Percentiles rank a stretch among this genome's conserved stretches.
Evolutionary conservation across 371 early-diverging fungal genomes (phyloP).

Genomic region (Cladochytrium tenue): DNA sequence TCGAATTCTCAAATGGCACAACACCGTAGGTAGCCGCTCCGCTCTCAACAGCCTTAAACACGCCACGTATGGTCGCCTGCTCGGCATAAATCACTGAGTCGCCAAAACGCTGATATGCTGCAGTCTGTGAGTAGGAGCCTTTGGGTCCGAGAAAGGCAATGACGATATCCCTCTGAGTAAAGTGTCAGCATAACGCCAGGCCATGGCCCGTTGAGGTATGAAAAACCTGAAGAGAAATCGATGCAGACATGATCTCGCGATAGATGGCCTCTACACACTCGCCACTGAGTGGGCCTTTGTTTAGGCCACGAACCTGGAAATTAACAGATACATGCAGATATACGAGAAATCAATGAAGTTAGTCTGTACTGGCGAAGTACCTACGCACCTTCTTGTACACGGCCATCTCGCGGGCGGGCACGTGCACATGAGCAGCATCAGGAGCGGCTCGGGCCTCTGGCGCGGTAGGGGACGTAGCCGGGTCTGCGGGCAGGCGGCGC

Average conservation of each 20-base stretch:
- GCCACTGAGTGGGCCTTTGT: slow-evolving; percentile 77
- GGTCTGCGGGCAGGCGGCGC: too few relatives aligned
- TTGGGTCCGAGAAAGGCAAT: slow-evolving; percentile 90
- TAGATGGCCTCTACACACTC: slow-evolving; percentile 81
- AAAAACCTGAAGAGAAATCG: slow-evolving; percentile 64
- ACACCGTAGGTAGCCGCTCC: slow-evolving; percentile 84
- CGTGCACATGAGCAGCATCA: slow-evolving; percentile 45
- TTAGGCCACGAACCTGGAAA: slow-evolving; percentile 59
- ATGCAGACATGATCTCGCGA: slow-evolving; percentile 87
- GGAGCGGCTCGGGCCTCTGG: not conserved
- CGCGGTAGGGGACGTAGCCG: not conserved
- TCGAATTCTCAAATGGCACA: slow-evolving; percentile 94
- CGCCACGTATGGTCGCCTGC: slow-evolving; percentile 51
- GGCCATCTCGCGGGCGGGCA: slow-evolving; percentile 67
- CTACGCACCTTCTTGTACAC: slow-evolving; percentile 59
- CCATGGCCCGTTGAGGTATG: not conserved
- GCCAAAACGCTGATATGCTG: slow-evolving; percentile 80
- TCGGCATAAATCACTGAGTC: slow-evolving; percentile 71
- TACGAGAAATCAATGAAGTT: too few relatives aligned
- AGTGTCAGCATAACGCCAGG: not conserved
- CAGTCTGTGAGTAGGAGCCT: slow-evolving; percentile 92
- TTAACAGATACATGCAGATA: too few relatives aligned
- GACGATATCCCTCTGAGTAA: slow-evolving; percentile 60
- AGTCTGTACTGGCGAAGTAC: too few relatives aligned
- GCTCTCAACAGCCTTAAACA: slow-evolving; percentile 79